Base-by-base conservation (phyloP, 2,329 filamentous ascomycete genomes). In the Trichoderma sp. region DNA sequence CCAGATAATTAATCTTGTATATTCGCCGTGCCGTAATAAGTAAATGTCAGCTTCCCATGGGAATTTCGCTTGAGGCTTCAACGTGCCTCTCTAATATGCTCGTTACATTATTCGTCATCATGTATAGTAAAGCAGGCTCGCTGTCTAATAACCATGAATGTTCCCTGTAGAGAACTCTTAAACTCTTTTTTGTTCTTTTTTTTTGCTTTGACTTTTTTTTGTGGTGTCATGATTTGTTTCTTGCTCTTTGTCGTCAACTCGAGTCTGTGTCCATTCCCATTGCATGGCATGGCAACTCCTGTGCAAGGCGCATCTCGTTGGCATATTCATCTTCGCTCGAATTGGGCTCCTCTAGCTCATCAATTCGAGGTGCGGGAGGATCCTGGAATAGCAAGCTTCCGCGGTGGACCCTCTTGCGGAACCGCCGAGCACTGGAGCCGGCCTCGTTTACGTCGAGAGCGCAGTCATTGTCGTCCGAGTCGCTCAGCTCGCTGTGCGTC, bases 401-500 rank as follows among this genome's bases (percentile, higher is more conserved):
- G 52, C 82, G 81, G 43, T 85, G 82, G 64, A 84, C 74, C 49
- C 83, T 81, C 71, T 85, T 82, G 65, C 81, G 80, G 70, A 85
- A 77, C 33, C 84, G 81, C 24, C 84, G 81, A 11, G 84, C 84
- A 71, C 83, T 84, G 16, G 81, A 84, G 16, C 83, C 84, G 11
- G 80, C 79, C 24, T 81, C 79, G 64, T 81, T 79, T 66, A 78
- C 79, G 47, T 85, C 83, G 21, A 78, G 73, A 19, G 78, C 78
- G 16, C 79, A 75, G 53, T 80, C 80, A 14, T 81, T 78, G 68
- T 81, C 77, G 70, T 85, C 84, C 10, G 83, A 83, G 71, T 85
- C 85, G 74, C 83, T 85, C 68, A 85, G 81, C 74, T 87, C 85
- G 74, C 82, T 85, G 72, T 86, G 83, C 31, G 84, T 86, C 47